These are phyloP conservation scores for Phylloporus rhodoxanthus DNA, from an alignment of 768 basidiomycete species.

Conservation along the genomic window DNA sequence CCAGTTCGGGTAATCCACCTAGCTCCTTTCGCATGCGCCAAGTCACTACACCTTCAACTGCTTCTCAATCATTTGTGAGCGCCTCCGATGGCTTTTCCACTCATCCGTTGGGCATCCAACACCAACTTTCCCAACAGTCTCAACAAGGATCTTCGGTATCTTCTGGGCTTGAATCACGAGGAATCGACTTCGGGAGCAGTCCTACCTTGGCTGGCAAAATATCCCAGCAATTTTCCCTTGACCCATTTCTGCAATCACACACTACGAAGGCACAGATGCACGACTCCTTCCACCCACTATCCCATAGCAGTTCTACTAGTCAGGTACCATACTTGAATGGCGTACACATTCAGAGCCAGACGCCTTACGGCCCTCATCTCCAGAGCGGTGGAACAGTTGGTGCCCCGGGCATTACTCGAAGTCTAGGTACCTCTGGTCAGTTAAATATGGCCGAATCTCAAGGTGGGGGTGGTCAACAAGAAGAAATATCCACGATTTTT, in stretches of 20 bases:
- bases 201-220: conserved; percentile 23
- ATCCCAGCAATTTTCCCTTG: conserved; percentile 30
- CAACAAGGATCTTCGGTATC: conserved; percentile 26
- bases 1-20: conserved; percentile 27
- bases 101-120: conserved; percentile 29
- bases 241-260: conserved; percentile 32
- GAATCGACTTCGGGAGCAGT: conserved; percentile 31
- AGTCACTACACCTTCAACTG: conserved; percentile 22
- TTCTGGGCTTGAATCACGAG: conserved; percentile 23
- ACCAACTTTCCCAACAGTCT: conserved; percentile 32
- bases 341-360: conserved; percentile 61
- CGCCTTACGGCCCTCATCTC: conserved; percentile 69
- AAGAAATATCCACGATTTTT: conserved; percentile 95
- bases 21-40: conserved; percentile 35
- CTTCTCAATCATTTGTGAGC: conserved; percentile 22
- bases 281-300: conserved; percentile 29
- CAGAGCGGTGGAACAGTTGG: conserved; percentile 36
- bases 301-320: conserved; percentile 27
- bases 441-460: conserved; percentile 24
- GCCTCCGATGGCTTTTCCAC: conserved; percentile 22
- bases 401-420: conserved; percentile 19
- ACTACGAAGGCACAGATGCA: conserved; percentile 28
- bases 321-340: conserved; percentile 36
- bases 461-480: conserved; percentile 38
- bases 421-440: conserved; percentile 27